Conservation (phyloP, 139 green algal species). For the Chlorella sp. region DNA sequence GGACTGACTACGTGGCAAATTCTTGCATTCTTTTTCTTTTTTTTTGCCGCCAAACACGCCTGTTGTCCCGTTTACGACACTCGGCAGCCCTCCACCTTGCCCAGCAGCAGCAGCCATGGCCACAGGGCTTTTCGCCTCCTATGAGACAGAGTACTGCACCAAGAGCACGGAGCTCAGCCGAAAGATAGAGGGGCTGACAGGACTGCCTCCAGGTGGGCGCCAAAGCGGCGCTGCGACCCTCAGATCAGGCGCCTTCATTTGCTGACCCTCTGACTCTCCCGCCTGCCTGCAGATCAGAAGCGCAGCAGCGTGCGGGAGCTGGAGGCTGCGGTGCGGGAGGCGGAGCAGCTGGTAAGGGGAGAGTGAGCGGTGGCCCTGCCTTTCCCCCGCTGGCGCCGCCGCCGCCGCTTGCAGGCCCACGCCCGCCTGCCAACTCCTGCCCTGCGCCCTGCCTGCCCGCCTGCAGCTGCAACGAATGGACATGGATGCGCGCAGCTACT, state of each 20-base stretch:
- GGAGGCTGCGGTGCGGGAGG: constrained; percentile 81
- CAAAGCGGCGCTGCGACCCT: background rate
- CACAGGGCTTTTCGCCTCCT: constrained; percentile 73
- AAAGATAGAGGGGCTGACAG: constrained; percentile 63
- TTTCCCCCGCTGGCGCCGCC: background rate
- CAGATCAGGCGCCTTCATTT: background rate
- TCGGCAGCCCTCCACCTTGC: background rate
- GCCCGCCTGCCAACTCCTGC: background rate
- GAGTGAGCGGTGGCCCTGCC: no score
- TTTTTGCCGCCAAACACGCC: background rate
- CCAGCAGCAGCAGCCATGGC: background rate
- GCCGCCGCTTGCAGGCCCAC: background rate
- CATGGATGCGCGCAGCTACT: constrained; percentile 91
- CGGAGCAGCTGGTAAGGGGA: constrained; percentile 81
- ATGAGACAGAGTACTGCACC: constrained; percentile 87
- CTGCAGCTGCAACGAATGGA: constrained; percentile 94
- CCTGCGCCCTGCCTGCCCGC: background rate
- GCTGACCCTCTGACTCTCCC: background rate
- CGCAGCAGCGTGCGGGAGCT: constrained; percentile 72
- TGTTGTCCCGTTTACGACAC: background rate
- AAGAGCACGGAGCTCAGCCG: constrained; percentile 75
- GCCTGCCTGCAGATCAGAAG: constrained; percentile 65
- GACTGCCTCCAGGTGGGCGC: constrained; percentile 62
- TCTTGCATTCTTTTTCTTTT: no score
- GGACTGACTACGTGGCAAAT: no score